These are phyloP conservation scores for Xerocomus nothofagi DNA, from an alignment of 1,284 basidiomycete species.

Conservation along the genomic window DNA sequence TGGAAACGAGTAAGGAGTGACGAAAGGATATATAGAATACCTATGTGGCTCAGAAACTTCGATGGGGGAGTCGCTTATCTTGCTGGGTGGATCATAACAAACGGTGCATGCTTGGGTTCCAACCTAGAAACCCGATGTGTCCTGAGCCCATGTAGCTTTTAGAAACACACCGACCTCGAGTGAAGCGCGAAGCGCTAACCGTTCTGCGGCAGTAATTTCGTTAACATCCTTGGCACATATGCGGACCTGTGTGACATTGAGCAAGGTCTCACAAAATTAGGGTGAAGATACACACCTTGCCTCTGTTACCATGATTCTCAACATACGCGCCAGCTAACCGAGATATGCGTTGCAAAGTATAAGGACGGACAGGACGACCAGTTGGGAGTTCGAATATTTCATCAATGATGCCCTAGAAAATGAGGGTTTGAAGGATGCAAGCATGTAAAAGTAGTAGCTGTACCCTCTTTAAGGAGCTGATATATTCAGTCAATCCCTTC, in stretches of 20 bases:
- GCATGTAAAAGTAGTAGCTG: constrained; percentile 6
- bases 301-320: constrained; percentile 47
- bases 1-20: constrained; percentile 47
- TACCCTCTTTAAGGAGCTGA: constrained; percentile 53
- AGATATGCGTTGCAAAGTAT: constrained; percentile 62
- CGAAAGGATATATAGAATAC: constrained; percentile 67
- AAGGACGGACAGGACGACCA: constrained; percentile 39
- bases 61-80: constrained; percentile 26
- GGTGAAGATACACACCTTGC: constrained; percentile 41
- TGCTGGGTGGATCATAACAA: constrained; percentile 40
- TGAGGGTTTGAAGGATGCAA: not conserved
- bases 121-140: constrained; percentile 14
- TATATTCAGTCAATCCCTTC: constrained; percentile 43
- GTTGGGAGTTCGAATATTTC: constrained; percentile 52
- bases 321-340: constrained; percentile 61
- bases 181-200: constrained; percentile 50
- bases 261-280: not conserved
- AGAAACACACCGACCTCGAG: constrained; percentile 45
- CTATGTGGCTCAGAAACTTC: constrained; percentile 32
- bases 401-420: constrained; percentile 48
- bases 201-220: constrained; percentile 48
- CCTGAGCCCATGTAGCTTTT: not conserved
- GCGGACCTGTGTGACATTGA: constrained; percentile 44
- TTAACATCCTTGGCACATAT: constrained; percentile 48
- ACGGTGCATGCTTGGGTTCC: constrained; percentile 25